Base-by-base conservation (phyloP, 306 rosid genomes). In the Lathyrus tuberosus region DNA sequence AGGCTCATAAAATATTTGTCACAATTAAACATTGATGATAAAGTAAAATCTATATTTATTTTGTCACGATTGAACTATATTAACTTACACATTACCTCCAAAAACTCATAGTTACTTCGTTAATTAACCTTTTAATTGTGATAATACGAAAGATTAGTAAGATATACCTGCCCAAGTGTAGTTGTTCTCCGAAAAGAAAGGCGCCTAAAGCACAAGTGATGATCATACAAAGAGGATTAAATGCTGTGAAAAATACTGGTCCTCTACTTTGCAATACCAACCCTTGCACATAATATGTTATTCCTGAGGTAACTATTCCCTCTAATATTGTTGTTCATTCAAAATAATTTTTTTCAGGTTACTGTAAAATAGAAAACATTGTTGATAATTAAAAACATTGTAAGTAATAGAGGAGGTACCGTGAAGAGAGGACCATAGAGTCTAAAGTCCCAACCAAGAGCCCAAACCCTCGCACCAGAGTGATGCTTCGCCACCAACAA, bases 221-320 rank as follows among this genome's bases (percentile, higher is more conserved):
- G 70, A 91, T 40, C 96, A 85, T 88, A 81, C 89, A 82, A 47
- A 85, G 83, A 31, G 96, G 97, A 70, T 84, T 88, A 62, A 88
- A 88, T n/a, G 93, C 96, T 12, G 93, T 87, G 0, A 78, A 83
- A 16, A 84, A 91, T 0, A 91, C 92, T n/a, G 92, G 97, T 37
- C 96, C 96, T 79, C 79, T 86, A 5, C 78, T 80, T 42, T 84
- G 84, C 84, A 87, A 14, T 41, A 91, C 91, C 41, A 81, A 14
- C 6, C 89, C 96, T 78, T 91, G 97, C 24, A 82, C 83, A 72
- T 88, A 88, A 49, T 86, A 83, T 5, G 91, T 51, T 9, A 92
- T 67, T 78, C 88, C 92, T 4, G 92, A 87, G 43, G 81, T 69
- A 22, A 89, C 75, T 41, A 92, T 61, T 65, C 96, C 95, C 95